Percentiles rank a stretch among this genome's conserved stretches.
Conservation (phyloP, 2,329 filamentous ascomycete genomes). For the Ilyonectria robusta region DNA sequence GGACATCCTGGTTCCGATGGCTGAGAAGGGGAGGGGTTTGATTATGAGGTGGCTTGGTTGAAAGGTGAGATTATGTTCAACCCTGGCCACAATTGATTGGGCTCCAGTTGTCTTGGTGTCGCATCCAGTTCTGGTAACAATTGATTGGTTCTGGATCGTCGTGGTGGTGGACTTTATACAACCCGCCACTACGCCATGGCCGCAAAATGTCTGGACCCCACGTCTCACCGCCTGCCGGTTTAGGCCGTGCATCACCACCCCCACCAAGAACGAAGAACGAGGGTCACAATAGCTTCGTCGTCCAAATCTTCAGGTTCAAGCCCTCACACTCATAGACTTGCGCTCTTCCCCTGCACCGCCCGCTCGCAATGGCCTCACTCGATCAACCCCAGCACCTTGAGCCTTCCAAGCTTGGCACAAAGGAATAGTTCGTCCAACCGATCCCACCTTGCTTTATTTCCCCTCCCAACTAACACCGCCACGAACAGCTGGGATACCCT, state of each 20-base stretch:
- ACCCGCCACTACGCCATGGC: not conserved
- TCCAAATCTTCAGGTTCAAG: constrained; percentile 10
- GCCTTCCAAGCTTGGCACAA: constrained; percentile 86
- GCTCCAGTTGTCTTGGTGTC: not conserved
- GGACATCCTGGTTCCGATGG: no score
- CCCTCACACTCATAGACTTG: not conserved
- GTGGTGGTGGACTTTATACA: not conserved
- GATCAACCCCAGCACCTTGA: constrained; percentile 75
- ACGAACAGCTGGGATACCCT: constrained; percentile 78
- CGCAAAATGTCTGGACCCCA: not conserved
- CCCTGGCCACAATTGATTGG: not conserved
- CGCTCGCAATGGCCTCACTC: constrained; percentile 37
- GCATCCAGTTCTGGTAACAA: not conserved
- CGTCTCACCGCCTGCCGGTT: constrained; percentile 46
- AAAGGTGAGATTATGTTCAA: not conserved
- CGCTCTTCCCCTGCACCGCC: not conserved
- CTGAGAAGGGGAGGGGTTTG: no score
- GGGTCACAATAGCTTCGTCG: constrained; percentile 30
- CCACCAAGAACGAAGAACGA: constrained; percentile 39
- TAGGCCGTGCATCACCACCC: constrained; percentile 28
- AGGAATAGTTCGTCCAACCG: constrained; percentile 80
- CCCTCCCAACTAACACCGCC: not conserved
- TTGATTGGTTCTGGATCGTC: not conserved
- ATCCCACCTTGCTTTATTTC: constrained; percentile 10
- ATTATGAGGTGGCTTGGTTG: no score